phyloP scores from a whole-genome alignment of 2,329 filamentous ascomycete species.

The Cercospora sp. region DNA sequence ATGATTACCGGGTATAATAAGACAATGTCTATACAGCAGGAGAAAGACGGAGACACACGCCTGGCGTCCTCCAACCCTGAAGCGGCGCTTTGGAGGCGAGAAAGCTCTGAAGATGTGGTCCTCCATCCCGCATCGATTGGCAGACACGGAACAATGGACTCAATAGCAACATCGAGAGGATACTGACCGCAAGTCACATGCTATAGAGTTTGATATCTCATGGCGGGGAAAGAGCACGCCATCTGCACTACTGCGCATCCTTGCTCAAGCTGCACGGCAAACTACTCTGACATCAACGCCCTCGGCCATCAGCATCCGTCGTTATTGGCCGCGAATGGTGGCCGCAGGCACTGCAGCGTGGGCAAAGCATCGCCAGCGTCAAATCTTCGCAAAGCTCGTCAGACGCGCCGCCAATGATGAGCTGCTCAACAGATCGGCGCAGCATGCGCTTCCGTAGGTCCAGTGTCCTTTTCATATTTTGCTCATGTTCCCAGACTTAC shows the following conservation, averaged over 20 bases:
- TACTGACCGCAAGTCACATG: not conserved
- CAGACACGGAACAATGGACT: not conserved
- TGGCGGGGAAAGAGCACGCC: slow-evolving; percentile 10
- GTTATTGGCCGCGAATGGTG: not conserved
- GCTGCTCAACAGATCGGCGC: slow-evolving; percentile 3
- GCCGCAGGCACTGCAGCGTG: slow-evolving; percentile 1
- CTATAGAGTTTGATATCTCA: slow-evolving; percentile 11
- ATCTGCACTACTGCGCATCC: slow-evolving; percentile 11
- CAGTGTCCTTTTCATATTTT: not conserved
- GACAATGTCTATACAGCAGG: not conserved
- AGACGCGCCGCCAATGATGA: slow-evolving; percentile 13
- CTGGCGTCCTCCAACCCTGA: not conserved
- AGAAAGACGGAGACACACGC: not conserved
- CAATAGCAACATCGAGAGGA: not conserved
- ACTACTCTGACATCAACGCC: not conserved
- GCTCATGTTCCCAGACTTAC: not conserved
- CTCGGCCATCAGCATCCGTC: slow-evolving; percentile 1
- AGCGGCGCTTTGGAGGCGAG: too few species aligned
- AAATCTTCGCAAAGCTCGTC: slow-evolving; percentile 5
- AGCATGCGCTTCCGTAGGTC: not conserved
- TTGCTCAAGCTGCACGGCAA: slow-evolving; percentile 11
- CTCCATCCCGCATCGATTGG: not conserved
- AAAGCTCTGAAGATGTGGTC: not conserved
- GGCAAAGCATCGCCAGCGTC: not conserved
- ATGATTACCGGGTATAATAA: not conserved